A percentile compares a stretch with the other conserved stretches of the same genome.
Conservation (phyloP, 768 basidiomycete species). For the Russula olivacea region DNA sequence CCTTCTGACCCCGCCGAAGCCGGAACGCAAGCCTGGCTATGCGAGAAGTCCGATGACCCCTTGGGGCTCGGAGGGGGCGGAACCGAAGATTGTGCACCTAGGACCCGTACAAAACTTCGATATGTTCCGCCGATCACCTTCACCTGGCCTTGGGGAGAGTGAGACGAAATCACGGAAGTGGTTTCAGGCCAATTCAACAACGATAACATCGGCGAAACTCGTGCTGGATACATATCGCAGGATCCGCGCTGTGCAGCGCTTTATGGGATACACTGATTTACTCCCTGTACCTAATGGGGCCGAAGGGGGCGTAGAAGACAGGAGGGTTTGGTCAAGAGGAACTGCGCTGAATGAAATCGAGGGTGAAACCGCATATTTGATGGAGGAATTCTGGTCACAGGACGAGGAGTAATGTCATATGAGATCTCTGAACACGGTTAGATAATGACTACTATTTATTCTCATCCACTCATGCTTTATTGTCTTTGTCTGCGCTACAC, state of each 20-base stretch:
- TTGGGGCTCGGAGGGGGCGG: conserved; percentile 32
- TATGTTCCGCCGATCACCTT: conserved; percentile 14
- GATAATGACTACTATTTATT: not conserved
- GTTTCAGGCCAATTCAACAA: conserved; percentile 14
- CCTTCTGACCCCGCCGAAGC: conserved; percentile 17
- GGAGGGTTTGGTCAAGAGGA: conserved; percentile 33
- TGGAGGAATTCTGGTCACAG: conserved; percentile 22
- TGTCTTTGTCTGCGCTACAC: not conserved
- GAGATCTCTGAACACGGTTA: not conserved
- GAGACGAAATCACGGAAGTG: conserved; percentile 6
- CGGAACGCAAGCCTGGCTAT: conserved; percentile 38
- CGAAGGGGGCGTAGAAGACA: conserved; percentile 26
- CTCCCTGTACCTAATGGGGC: conserved; percentile 42
- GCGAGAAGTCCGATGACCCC: conserved; percentile 36
- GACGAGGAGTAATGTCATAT: not conserved
- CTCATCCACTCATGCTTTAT: not conserved
- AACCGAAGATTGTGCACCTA: conserved; percentile 54
- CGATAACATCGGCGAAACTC: conserved; percentile 46
- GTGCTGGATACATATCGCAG: conserved; percentile 54
- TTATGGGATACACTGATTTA: conserved; percentile 56
- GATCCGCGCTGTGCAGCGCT: conserved; percentile 55
- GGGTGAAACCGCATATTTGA: conserved; percentile 26
- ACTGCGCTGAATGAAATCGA: conserved; percentile 22
- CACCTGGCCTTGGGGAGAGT: conserved; percentile 12
- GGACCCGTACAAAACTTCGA: conserved; percentile 43